Evolutionary conservation across 2,329 filamentous ascomycete species (phyloP).

Genomic region (Ceratocystis destructans): DNA sequence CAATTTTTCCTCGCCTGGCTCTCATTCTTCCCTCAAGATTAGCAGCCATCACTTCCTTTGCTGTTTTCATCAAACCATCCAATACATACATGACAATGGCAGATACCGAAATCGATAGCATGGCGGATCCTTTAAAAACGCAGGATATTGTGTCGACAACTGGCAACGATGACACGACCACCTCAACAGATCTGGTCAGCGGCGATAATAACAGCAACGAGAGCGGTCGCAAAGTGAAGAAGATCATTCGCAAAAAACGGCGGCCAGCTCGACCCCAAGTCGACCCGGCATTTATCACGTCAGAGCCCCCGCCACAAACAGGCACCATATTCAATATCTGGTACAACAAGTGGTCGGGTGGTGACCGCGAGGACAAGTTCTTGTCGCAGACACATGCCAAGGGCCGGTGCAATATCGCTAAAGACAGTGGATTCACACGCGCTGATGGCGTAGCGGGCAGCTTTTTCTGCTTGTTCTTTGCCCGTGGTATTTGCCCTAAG

Average conservation of each 20-base stretch:
- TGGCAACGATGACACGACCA: neutral
- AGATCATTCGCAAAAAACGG: slow-evolving; percentile 86
- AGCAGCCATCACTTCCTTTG: slow-evolving; percentile 17
- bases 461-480: slow-evolving; percentile 89
- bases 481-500: slow-evolving; percentile 66
- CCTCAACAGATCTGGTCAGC: neutral
- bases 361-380: slow-evolving; percentile 86
- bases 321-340: slow-evolving; percentile 96
- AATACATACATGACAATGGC: neutral
- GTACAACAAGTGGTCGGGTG: slow-evolving; percentile 98
- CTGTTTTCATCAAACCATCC: neutral
- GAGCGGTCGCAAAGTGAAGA: slow-evolving; percentile 48
- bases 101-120: slow-evolving; percentile 3
- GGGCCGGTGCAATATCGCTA: slow-evolving; percentile 73
- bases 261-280: slow-evolving; percentile 82
- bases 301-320: slow-evolving; percentile 78
- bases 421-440: slow-evolving; percentile 64
- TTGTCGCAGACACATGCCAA: slow-evolving; percentile 69
- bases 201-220: slow-evolving; percentile 25
- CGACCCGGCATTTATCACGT: slow-evolving; percentile 68
- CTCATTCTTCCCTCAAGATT: neutral
- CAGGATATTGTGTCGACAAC: neutral
- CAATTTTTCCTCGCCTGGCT: neutral
- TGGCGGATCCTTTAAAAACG: neutral
- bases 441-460: slow-evolving; percentile 64